Evolutionary conservation across 2,329 filamentous ascomycete genomes (phyloP), one percentile per base, ranked within the genome.

Genomic region (Penicillium olsonii): DNA sequence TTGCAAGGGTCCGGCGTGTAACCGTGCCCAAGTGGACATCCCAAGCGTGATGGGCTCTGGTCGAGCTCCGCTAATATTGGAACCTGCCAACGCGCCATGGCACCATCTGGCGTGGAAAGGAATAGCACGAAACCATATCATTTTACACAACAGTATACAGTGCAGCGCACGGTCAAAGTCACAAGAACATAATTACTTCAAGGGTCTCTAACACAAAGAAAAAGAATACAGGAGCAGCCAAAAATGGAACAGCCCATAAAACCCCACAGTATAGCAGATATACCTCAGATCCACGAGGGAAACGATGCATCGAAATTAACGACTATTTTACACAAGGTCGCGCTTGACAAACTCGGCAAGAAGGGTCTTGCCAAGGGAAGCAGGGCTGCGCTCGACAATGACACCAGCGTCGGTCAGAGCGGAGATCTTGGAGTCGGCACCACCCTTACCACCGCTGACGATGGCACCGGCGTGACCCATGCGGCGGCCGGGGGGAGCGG

Each of bases 401-500:
- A 97, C 94, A 73, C 94, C 94, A 56, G 94, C 94, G 59, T 83
- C 82, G 81, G 97, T 88, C 53, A 99, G 86, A 55, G 94, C 94
- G 67, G 86, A 82, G 77, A 99, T 99, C 87, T 99, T 99, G 71
- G 90, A 95, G 78, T 97, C 91, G 59, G 94, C 94, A 72, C 91
- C 94, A 70, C 94, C 94, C 85, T 96, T 97, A 67, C 94, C 94
- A 66, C 94, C 94, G 62, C 89, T 90, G 60, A 99, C 92, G 71
- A 99, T 99, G 70, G 94, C 94, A 80, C 94, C 94, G 62, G 94
- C 94, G 82, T 99, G 94, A 64, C 94, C 94, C 94, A 97, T 99
- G 75, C 94, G 87, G 73, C 94, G 86, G 69, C 94, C 94, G 27
- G 94, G 92, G 48, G 94, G 94, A 60, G 94, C 94, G 63, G 90